A percentile compares a stretch with the other conserved stretches of the same genome.
phyloP scores from a whole-genome alignment of 345 rosid species.

The Eucalyptus cladocalyx region DNA sequence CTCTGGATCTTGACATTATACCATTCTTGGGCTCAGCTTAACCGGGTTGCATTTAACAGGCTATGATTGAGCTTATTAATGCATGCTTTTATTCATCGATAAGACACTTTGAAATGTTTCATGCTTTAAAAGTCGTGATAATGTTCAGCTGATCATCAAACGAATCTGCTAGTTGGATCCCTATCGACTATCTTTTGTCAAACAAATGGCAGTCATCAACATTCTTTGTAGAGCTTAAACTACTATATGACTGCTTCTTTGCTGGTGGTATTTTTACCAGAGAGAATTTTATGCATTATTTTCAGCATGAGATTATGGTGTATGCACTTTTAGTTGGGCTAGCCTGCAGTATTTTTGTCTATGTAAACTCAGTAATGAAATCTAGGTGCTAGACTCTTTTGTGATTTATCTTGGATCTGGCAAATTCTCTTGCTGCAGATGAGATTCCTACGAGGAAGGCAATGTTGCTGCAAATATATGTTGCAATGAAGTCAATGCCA shows the following conservation, averaged over 20 bases:
- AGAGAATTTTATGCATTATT: not conserved
- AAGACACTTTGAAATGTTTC: not conserved
- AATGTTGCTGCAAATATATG: conserved; percentile 80
- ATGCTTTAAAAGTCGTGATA: not conserved
- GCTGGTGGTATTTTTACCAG: not conserved
- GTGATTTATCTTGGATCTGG: not conserved
- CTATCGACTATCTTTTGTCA: not conserved
- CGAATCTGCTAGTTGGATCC: not conserved
- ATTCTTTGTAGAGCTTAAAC: not conserved
- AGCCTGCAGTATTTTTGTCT: not conserved
- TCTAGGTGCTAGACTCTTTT: not conserved
- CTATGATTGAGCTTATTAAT: not conserved
- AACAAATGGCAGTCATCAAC: not conserved
- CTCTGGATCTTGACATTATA: not conserved
- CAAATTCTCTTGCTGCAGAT: conserved; percentile 37
- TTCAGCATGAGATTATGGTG: not conserved
- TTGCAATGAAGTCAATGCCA: conserved; percentile 95
- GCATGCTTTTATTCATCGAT: not conserved
- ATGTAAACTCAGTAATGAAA: not conserved
- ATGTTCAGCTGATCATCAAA: not conserved
- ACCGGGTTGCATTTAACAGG: not conserved
- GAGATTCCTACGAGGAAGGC: conserved; percentile 80
- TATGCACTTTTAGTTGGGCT: not conserved
- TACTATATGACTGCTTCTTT: not conserved
- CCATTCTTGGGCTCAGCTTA: not conserved